Evolutionary conservation across 352 stramenopile species (phyloP).

Genomic region (Phytophthora brassicae): DNA sequence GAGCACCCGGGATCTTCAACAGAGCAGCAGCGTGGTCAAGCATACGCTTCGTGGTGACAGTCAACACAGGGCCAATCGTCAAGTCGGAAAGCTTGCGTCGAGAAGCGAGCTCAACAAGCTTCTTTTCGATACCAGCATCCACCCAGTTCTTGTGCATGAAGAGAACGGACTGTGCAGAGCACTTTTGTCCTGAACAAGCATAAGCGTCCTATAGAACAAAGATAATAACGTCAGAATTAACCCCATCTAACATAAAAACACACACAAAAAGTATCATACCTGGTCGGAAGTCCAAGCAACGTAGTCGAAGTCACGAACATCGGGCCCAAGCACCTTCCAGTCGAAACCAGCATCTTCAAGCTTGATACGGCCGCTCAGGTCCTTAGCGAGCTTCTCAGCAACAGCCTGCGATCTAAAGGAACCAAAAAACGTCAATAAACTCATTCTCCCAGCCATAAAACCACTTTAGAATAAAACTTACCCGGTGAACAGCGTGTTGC

Average conservation of each 20-base stretch:
- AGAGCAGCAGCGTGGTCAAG: conserved; percentile 92
- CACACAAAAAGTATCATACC: conserved; percentile 17
- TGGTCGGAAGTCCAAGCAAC: conserved; percentile 98
- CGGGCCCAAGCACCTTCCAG: conserved; percentile 97
- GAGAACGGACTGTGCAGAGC: conserved; percentile 97
- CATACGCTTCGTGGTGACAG: conserved; percentile 95
- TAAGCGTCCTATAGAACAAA: conserved; percentile 90
- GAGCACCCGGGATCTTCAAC: conserved; percentile 92
- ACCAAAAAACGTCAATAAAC: neutral
- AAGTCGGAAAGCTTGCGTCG: conserved; percentile 93
- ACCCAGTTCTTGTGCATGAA: conserved; percentile 99
- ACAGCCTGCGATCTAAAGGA: conserved; percentile 86
- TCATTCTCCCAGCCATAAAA: neutral
- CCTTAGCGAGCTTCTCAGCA: conserved; percentile 91
- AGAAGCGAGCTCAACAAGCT: conserved; percentile 89
- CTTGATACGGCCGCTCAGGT: conserved; percentile 92
- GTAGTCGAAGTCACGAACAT: conserved; percentile 96
- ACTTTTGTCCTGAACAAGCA: conserved; percentile 98
- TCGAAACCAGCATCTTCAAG: conserved; percentile 99
- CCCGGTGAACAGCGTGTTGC: conserved; percentile 98
- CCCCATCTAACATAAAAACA: neutral
- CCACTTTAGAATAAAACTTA: conserved; percentile 27
- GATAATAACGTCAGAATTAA: conserved; percentile 7
- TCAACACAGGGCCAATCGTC: conserved; percentile 97
- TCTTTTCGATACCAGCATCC: conserved; percentile 91